Evolutionary conservation across 495 filamentous ascomycete genomes (phyloP), one percentile per base, ranked within the genome.

Genomic region (Xylaria intraflava): DNA sequence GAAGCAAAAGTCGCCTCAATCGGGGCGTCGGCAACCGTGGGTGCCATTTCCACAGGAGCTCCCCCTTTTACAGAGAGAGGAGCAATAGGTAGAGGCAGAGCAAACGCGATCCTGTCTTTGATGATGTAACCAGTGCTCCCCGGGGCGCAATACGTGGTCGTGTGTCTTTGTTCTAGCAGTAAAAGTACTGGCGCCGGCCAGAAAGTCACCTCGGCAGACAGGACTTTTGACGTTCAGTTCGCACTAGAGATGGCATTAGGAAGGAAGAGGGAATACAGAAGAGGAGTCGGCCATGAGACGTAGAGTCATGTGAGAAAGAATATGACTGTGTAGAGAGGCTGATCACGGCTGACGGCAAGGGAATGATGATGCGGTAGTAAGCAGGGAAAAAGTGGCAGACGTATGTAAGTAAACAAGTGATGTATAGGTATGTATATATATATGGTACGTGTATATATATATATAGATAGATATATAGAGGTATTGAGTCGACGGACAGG

Each of bases 1-100:
- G 58, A 49, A 46, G 56, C 51, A 43, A 29, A 48, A 22, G 54
- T 52, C 41, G 52, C 60, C 35, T 42, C 46, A 33, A 61, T 57
- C 23, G 38, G 39, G 53, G 38, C 46, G 22, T 38, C 46, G 31
- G 35, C 30, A n/a, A 19, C 19, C 41, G 2, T 3, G 41, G 35
- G 33, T 38, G 30, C 19, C 50, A 56, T 56, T 38, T 54, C 30
- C 53, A 38, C 17, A 19, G 16, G 29, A n/a, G 31, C 10, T 23
- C 7, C 24, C 35, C 35, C 16, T 38, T 19, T 38, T 38, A 14
- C n/a, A 16, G 14, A 24, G 19, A 30, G 6, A 16, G n/a, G n/a
- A n/a, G n/a, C n/a, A n/a, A n/a, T n/a, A 40, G 29, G 38, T n/a
- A 20, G 12, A 27, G 38, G 12, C 9, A 9, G n/a, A 35, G 40